phyloP scores from a whole-genome alignment of 257 asterid species.

The Fraxinus excelsior region DNA sequence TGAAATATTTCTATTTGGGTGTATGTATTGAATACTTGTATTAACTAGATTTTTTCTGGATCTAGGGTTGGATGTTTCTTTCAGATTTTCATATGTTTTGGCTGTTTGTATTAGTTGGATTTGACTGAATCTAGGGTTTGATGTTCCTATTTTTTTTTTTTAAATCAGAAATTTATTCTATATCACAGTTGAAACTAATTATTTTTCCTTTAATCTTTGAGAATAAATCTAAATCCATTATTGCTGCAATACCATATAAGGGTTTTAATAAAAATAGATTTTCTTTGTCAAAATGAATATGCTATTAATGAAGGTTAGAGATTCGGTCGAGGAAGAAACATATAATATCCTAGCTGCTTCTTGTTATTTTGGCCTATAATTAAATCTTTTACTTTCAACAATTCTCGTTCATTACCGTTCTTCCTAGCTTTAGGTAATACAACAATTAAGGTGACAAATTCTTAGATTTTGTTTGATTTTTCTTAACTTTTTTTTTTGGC shows the following conservation, averaged over 20 bases:
- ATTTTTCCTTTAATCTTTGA: neutral
- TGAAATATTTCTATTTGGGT: slow-evolving; percentile 1
- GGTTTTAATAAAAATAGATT: no score
- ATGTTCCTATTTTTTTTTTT: neutral
- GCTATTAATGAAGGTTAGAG: no score
- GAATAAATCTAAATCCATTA: neutral
- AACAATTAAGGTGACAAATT: neutral
- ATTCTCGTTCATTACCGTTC: neutral
- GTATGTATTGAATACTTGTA: slow-evolving; percentile 2
- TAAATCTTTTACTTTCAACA: neutral
- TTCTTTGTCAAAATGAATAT: no score
- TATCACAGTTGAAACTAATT: neutral
- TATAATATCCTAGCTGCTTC: no score
- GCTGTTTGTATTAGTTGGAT: neutral
- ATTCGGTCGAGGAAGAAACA: no score
- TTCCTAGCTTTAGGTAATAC: neutral
- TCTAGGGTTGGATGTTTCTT: slow-evolving; percentile 24
- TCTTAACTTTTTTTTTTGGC: neutral
- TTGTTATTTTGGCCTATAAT: no score
- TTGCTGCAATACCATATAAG: no score
- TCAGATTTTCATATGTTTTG: slow-evolving; percentile 9
- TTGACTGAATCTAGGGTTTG: neutral
- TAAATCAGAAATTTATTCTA: neutral
- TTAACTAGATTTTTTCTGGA: neutral
- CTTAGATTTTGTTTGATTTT: neutral